A percentile compares a stretch with the other conserved stretches of the same genome.
These are phyloP conservation scores for Clonostachys solani DNA, from an alignment of 2,329 filamentous ascomycete genomes.

Conservation along the genomic window DNA sequence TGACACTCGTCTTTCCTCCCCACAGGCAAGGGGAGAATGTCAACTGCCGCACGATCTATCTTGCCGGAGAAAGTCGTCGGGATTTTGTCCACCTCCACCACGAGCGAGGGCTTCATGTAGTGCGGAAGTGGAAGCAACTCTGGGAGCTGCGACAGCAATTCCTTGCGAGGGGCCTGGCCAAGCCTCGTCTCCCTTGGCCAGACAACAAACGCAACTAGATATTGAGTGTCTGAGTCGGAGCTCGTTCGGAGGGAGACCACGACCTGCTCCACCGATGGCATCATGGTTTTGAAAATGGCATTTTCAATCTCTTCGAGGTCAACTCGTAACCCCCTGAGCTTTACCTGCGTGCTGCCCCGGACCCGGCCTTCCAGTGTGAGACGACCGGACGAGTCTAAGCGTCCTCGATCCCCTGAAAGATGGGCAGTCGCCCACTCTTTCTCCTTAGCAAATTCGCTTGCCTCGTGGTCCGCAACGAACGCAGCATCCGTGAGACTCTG, in stretches of 20 bases:
- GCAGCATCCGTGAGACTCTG: conserved; percentile 1
- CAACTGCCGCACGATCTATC: neutral
- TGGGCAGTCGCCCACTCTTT: conserved; percentile 3
- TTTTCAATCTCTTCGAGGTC: conserved; percentile 8
- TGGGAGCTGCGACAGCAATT: too few relatives aligned
- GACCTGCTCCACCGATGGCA: neutral
- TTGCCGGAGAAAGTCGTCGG: too few relatives aligned
- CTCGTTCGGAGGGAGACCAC: too few relatives aligned
- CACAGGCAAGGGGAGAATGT: too few relatives aligned
- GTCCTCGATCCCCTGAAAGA: conserved; percentile 6
- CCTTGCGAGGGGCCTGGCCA: neutral
- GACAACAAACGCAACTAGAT: conserved; percentile 2
- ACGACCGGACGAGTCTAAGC: conserved; percentile 1
- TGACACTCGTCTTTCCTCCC: too few relatives aligned
- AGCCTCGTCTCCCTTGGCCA: too few relatives aligned
- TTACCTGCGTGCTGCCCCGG: conserved; percentile 8
- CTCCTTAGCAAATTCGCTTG: neutral
- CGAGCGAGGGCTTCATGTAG: too few relatives aligned
- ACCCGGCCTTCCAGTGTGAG: conserved; percentile 6
- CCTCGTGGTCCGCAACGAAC: conserved; percentile 1
- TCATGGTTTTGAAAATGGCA: conserved; percentile 1
- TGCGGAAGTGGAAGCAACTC: too few relatives aligned
- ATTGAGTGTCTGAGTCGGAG: too few relatives aligned
- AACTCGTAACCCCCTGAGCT: conserved; percentile 9
- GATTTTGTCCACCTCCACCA: too few relatives aligned